Conservation (phyloP, 1,139 yeast species). For the Zygosaccharomyces pseudobailii region DNA sequence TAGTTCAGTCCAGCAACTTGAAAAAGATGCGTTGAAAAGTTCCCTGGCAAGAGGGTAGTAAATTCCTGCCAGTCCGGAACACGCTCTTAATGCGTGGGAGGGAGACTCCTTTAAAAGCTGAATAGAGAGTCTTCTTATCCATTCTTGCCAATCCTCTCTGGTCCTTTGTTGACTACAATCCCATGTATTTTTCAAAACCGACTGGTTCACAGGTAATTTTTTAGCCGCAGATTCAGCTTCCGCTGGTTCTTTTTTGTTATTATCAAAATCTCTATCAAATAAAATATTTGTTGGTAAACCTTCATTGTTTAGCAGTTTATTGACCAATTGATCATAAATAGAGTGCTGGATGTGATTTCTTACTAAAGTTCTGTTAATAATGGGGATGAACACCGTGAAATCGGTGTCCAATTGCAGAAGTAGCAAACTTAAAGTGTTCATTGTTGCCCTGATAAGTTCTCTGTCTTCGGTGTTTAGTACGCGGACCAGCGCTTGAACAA, state of each 20-base stretch:
- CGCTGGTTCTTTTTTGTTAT: conserved; percentile 50
- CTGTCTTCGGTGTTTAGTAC: conserved; percentile 55
- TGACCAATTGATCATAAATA: conserved; percentile 75
- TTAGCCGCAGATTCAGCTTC: conserved; percentile 69
- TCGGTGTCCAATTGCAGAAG: conserved; percentile 79
- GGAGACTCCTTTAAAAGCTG: conserved; percentile 90
- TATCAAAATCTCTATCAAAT: conserved; percentile 63
- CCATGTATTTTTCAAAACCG: conserved; percentile 68
- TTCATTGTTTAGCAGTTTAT: conserved; percentile 78
- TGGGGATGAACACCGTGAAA: conserved; percentile 82
- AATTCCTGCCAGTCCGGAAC: conserved; percentile 84
- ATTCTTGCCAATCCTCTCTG: conserved; percentile 96
- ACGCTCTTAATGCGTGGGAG: conserved; percentile 89
- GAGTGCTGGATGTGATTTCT: conserved; percentile 64
- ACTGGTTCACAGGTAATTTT: conserved; percentile 56
- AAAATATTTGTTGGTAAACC: conserved; percentile 77
- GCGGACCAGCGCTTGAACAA: conserved; percentile 79
- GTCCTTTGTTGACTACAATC: conserved; percentile 86
- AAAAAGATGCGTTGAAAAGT: conserved; percentile 89
- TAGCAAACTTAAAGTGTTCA: conserved; percentile 77
- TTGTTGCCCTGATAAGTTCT: conserved; percentile 59
- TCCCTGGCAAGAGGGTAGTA: conserved; percentile 88
- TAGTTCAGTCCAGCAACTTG: conserved; percentile 92
- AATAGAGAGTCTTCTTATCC: conserved; percentile 84
- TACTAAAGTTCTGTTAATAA: conserved; percentile 66